Percentiles rank a stretch among this genome's conserved stretches.
Evolutionary conservation across 108 stramenopile genomes (phyloP).

Genomic region (Cyclotella choctawhatcheeana): DNA sequence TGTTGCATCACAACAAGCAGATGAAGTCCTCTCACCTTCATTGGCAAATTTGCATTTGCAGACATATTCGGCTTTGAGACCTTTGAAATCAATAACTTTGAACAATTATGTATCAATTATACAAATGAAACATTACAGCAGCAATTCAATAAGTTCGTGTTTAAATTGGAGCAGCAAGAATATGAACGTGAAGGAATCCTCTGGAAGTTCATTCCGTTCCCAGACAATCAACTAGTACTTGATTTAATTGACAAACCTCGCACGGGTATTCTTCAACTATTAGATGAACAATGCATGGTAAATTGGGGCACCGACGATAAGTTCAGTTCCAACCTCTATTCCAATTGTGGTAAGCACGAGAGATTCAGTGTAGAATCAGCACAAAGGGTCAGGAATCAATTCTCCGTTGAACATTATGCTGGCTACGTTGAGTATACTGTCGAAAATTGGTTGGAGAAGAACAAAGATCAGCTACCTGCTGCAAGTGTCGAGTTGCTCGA

Average conservation of each 20-base stretch:
- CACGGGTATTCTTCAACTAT: constrained; percentile 77
- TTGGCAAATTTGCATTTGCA: background rate
- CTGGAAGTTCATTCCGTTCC: constrained; percentile 87
- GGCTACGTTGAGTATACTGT: constrained; percentile 86
- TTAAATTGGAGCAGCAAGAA: constrained; percentile 89
- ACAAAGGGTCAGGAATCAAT: constrained; percentile 68
- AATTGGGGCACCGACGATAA: constrained; percentile 64
- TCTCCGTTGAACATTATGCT: constrained; percentile 92
- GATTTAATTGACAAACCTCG: constrained; percentile 88
- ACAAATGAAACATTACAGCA: constrained; percentile 96
- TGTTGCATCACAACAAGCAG: too few species aligned
- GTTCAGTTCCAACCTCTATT: constrained; percentile 66
- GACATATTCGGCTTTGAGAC: constrained; percentile 99
- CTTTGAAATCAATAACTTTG: constrained; percentile 91
- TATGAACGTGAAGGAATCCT: constrained; percentile 86
- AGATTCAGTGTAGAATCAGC: constrained; percentile 60
- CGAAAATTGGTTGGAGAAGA: constrained; percentile 91
- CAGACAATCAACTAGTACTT: constrained; percentile 93
- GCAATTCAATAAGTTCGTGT: constrained; percentile 94
- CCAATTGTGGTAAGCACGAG: constrained; percentile 58
- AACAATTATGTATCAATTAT: constrained; percentile 97
- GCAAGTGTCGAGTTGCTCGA: constrained; percentile 86
- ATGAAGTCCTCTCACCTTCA: background rate
- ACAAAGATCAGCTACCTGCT: constrained; percentile 90
- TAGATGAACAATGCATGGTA: constrained; percentile 87